Evolutionary conservation across 2,329 filamentous ascomycete genomes (phyloP).

Genomic region (Claviceps pazoutovae): DNA sequence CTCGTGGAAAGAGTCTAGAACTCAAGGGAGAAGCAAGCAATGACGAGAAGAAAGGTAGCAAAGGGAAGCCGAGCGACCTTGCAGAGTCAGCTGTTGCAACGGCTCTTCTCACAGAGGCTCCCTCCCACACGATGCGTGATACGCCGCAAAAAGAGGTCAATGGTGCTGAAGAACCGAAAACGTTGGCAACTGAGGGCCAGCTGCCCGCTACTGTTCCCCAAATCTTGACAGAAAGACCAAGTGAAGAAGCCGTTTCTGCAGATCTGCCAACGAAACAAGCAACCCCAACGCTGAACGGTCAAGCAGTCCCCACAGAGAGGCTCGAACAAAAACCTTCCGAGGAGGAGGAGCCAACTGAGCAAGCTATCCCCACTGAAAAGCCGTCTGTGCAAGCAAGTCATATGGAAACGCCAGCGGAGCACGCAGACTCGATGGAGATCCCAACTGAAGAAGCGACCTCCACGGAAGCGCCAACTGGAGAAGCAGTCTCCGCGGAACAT

Average conservation of each 20-base stretch:
- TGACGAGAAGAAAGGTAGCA: slow-evolving; percentile 9
- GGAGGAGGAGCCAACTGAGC: no score
- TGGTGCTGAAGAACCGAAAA: not conserved
- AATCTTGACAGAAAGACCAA: not conserved
- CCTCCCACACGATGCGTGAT: not conserved
- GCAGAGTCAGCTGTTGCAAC: not conserved
- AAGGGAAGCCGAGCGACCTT: not conserved
- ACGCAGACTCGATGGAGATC: no score
- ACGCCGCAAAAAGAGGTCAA: not conserved
- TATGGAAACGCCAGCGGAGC: no score
- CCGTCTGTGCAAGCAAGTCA: no score
- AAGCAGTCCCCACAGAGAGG: no score
- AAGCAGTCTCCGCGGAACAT: no score
- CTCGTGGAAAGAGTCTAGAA: slow-evolving; percentile 35
- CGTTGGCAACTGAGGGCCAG: not conserved
- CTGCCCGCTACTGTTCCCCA: not conserved
- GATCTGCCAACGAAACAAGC: no score
- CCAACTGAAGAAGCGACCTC: no score
- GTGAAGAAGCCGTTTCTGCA: not conserved
- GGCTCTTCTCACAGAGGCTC: not conserved
- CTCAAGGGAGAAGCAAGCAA: slow-evolving; percentile 24
- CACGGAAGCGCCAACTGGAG: no score
- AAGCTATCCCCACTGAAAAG: no score
- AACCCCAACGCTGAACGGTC: no score
- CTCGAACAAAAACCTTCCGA: no score